Base-by-base conservation (phyloP, 306 rosid species). In the Clitoria ternatea region DNA sequence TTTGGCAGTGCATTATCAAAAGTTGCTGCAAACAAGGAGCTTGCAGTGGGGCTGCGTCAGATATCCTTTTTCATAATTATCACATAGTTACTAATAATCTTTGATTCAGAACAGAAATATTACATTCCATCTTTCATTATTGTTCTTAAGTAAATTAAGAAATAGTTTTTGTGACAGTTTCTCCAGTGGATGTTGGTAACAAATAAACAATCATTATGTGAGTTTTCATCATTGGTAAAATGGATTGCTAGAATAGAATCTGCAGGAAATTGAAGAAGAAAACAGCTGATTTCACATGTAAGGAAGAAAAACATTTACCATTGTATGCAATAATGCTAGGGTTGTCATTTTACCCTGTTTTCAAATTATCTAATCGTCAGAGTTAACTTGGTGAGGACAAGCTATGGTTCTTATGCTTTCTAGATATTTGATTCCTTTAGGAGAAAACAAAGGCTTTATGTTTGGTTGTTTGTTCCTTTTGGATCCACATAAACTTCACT, bases 1-100 rank as follows among this genome's bases (percentile, higher is more conserved):
- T 90, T 94, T 75, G 97, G 98, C 50, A 81, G 88, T 84, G 98
- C 97, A 19, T 73, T 94, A 54, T 85, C 92, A 37, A 89, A 90
- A 85, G 90, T 90, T 59, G 80, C 89, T 42, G 87, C 95, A 66
- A 89, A 91, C 78, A 84, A 77, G 91, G 97, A 94, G 81, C 82
- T 85, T 43, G 76, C 81, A 0, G 37, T 87, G 27, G 97, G 97
- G 23, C 63, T 90, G 86, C 96, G 98, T 44, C 98, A 94, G 87
- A 94, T 94, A 94, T 94, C 98, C 98, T 90, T 68, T 49, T 42
- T 61, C 48, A 11, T 40, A 14, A 20, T 44, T 50, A 63, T 54
- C 54, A 49, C 43, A 76, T 70, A 57, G 42, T 18, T 60, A 5
- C 8, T 69, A 7, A 7, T 75, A n/a, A 54, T 74, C 18, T 20